Evolutionary conservation across 2,329 filamentous ascomycete genomes (phyloP).

Genomic region (Rutstroemia sp.): DNA sequence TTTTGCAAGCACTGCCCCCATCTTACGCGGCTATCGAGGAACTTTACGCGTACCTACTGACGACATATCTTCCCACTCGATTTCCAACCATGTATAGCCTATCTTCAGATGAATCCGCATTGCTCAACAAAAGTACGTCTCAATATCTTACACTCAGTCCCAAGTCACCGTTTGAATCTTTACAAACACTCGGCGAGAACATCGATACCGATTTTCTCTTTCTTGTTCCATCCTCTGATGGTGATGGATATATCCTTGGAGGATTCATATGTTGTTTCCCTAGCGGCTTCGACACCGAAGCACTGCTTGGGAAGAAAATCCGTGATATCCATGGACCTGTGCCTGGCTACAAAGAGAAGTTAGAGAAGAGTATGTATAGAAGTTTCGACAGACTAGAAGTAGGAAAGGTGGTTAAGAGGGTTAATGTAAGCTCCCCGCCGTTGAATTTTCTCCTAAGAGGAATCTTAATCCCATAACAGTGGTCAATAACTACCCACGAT

Average conservation of each 20-base stretch:
- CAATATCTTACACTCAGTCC: slow-evolving; percentile 34
- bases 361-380: slow-evolving; percentile 53
- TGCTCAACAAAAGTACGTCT: slow-evolving; percentile 40
- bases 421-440: slow-evolving; percentile 34
- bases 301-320: slow-evolving; percentile 45
- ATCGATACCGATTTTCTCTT: slow-evolving; percentile 55
- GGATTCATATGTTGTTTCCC: slow-evolving; percentile 51
- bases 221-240: slow-evolving; percentile 38
- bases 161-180: slow-evolving; percentile 31
- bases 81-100: slow-evolving; percentile 46
- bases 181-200: slow-evolving; percentile 41
- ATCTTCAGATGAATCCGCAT: slow-evolving; percentile 21
- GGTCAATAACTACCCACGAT: slow-evolving; percentile 37
- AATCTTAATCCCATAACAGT: slow-evolving; percentile 21
- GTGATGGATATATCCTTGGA: slow-evolving; percentile 42
- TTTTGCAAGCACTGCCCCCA: slow-evolving; percentile 32
- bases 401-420: slow-evolving; percentile 46
- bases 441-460: background rate
- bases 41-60: slow-evolving; percentile 47
- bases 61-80: slow-evolving; percentile 47
- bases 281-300: slow-evolving; percentile 47
- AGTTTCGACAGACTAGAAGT: slow-evolving; percentile 48
- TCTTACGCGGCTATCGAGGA: slow-evolving; percentile 43
- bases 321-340: slow-evolving; percentile 51
- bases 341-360: slow-evolving; percentile 47